These are phyloP conservation scores for Yamadazyma dushanensis DNA, from an alignment of 1,139 yeast genomes.

Conservation along the genomic window DNA sequence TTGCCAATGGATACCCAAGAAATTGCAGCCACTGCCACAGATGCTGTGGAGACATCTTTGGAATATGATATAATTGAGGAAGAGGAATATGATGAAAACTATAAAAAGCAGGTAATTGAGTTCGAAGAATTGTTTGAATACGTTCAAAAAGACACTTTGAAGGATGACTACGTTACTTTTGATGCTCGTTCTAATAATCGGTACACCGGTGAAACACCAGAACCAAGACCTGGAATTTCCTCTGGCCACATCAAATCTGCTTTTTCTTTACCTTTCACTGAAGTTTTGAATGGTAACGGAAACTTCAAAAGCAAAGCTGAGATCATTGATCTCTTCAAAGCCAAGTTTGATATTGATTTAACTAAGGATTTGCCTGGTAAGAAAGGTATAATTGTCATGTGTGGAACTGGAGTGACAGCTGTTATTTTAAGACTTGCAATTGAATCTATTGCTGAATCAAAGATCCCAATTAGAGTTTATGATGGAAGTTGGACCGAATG, in stretches of 20 bases:
- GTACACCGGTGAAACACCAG: constrained; percentile 76
- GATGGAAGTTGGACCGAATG: constrained; percentile 96
- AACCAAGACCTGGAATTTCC: constrained; percentile 83
- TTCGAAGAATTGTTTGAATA: constrained; percentile 63
- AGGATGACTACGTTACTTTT: constrained; percentile 52
- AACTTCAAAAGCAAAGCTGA: constrained; percentile 52
- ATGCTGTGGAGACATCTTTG: constrained; percentile 21
- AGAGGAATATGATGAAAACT: constrained; percentile 25
- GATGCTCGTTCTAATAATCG: constrained; percentile 84
- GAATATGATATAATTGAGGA: constrained; percentile 17
- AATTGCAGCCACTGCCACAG: constrained; percentile 18
- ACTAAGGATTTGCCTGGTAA: constrained; percentile 23
- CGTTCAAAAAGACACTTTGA: constrained; percentile 49
- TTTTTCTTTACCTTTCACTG: constrained; percentile 70
- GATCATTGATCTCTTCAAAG: constrained; percentile 44
- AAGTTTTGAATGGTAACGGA: constrained; percentile 50
- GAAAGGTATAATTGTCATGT: constrained; percentile 77
- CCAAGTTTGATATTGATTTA: constrained; percentile 38
- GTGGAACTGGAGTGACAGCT: constrained; percentile 96
- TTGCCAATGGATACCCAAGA: constrained; percentile 26
- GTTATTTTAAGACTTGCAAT: constrained; percentile 65
- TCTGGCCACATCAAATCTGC: constrained; percentile 91
- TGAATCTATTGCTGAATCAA: constrained; percentile 54
- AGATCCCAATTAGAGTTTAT: constrained; percentile 68
- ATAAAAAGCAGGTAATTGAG: constrained; percentile 54